Evolutionary conservation across 2,329 filamentous ascomycete genomes (phyloP).

Genomic region (Colletotrichum sp.): DNA sequence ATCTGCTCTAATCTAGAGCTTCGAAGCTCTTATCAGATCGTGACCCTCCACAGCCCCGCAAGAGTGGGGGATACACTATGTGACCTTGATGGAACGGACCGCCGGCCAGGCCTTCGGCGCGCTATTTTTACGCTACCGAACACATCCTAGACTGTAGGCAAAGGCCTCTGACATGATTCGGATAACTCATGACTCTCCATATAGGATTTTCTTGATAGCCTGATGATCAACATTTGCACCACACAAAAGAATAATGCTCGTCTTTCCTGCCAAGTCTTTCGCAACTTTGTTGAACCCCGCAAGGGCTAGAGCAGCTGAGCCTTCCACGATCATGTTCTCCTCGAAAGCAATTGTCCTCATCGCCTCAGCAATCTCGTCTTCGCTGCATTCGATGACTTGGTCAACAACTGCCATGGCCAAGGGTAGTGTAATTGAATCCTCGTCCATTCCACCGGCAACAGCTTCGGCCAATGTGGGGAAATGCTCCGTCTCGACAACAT

Average conservation of each 20-base stretch:
- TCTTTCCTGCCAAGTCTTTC: conserved; percentile 7
- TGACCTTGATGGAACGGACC: neutral
- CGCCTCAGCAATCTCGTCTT: conserved; percentile 20
- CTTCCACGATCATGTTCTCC: conserved; percentile 29
- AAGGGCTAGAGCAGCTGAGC: conserved; percentile 25
- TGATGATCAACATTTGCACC: conserved; percentile 20
- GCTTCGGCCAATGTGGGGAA: conserved; percentile 26
- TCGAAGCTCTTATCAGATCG: neutral
- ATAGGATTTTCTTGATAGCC: neutral
- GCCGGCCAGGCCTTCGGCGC: neutral
- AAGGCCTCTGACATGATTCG: neutral
- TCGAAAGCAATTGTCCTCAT: conserved; percentile 21
- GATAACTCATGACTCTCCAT: neutral
- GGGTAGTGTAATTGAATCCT: conserved; percentile 25
- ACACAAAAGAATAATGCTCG: conserved; percentile 24
- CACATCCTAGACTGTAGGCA: neutral
- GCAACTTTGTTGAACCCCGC: conserved; percentile 25
- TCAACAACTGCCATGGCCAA: conserved; percentile 25
- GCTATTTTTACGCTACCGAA: neutral
- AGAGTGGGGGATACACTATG: neutral
- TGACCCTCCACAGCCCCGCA: neutral
- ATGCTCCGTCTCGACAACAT: conserved; percentile 26
- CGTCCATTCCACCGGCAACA: conserved; percentile 27
- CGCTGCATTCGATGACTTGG: conserved; percentile 24
- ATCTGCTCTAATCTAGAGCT: neutral